A percentile compares a stretch with the other conserved stretches of the same genome.
Conservation (phyloP, 78 protist species). For the Neovahlkampfia damariscottae region DNA sequence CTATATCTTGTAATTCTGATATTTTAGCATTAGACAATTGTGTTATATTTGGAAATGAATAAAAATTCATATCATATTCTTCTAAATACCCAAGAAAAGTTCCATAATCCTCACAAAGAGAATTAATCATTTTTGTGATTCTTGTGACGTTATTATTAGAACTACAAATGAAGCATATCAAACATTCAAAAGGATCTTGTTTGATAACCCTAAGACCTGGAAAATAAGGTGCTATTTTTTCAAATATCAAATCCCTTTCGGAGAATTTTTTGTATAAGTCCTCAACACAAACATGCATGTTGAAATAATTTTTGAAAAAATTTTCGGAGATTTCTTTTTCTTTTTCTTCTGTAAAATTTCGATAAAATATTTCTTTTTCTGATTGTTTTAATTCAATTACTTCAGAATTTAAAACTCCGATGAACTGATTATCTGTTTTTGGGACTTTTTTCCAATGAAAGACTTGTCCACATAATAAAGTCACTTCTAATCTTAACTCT, state of each 20-base stretch:
- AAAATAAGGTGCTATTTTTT: neutral
- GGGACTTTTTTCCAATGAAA: neutral
- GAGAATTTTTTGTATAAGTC: neutral
- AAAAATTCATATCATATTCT: neutral
- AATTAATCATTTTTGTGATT: neutral
- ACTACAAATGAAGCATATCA: conserved; percentile 13
- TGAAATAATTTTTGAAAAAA: neutral
- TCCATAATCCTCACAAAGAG: neutral
- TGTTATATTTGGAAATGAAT: neutral
- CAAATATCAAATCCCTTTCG: neutral
- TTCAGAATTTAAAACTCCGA: neutral
- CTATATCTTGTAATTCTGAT: neutral
- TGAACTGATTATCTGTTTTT: neutral
- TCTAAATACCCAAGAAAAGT: neutral
- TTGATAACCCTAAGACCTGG: neutral
- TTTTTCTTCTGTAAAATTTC: neutral
- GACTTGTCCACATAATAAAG: neutral
- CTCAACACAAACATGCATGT: neutral
- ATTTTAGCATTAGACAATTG: neutral
- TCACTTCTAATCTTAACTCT: neutral
- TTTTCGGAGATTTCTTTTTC: neutral
- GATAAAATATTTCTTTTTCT: neutral
- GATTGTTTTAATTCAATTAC: neutral
- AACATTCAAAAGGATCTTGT: neutral
- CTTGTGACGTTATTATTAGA: conserved; percentile 1